These are phyloP conservation scores for Penicillium bialowiezense DNA, from an alignment of 495 filamentous ascomycete species.

Conservation along the genomic window DNA sequence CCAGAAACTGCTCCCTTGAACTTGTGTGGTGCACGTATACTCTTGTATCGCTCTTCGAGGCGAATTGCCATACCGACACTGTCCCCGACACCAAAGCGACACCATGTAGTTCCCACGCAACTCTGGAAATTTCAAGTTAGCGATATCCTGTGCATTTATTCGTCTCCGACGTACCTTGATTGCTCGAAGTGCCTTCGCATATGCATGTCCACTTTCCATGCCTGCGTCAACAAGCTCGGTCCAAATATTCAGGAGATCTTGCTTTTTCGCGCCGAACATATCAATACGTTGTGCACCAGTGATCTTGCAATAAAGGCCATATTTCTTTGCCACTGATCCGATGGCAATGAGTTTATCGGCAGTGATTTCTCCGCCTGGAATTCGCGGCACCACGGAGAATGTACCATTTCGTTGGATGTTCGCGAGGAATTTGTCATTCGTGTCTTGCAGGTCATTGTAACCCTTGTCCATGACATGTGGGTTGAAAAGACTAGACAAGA, in stretches of 20 bases:
- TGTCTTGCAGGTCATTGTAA: constrained; percentile 83
- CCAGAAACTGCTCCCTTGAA: constrained; percentile 91
- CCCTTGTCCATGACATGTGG: constrained; percentile 76
- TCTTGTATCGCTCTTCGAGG: constrained; percentile 93
- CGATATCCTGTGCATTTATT: neutral
- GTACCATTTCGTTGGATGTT: constrained; percentile 96
- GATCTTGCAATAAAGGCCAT: constrained; percentile 89
- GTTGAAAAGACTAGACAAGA: constrained; percentile 84
- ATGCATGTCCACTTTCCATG: constrained; percentile 95
- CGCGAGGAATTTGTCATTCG: constrained; percentile 88
- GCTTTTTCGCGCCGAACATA: constrained; percentile 91
- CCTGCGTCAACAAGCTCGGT: constrained; percentile 77
- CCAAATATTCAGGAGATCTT: constrained; percentile 91
- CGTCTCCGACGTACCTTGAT: constrained; percentile 59
- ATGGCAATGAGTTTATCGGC: constrained; percentile 87
- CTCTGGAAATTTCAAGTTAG: constrained; percentile 38
- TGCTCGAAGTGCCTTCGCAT: constrained; percentile 87
- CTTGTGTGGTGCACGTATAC: constrained; percentile 86
- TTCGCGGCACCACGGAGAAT: constrained; percentile 84
- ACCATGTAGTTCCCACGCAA: constrained; percentile 95
- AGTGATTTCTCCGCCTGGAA: constrained; percentile 87
- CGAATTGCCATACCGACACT: constrained; percentile 96
- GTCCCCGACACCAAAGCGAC: constrained; percentile 88
- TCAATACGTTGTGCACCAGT: constrained; percentile 95
- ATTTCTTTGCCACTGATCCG: constrained; percentile 85